A percentile compares a stretch with the other conserved stretches of the same genome.
Evolutionary conservation across 257 asterid genomes (phyloP).

Genomic region (Eucommia ulmoides): DNA sequence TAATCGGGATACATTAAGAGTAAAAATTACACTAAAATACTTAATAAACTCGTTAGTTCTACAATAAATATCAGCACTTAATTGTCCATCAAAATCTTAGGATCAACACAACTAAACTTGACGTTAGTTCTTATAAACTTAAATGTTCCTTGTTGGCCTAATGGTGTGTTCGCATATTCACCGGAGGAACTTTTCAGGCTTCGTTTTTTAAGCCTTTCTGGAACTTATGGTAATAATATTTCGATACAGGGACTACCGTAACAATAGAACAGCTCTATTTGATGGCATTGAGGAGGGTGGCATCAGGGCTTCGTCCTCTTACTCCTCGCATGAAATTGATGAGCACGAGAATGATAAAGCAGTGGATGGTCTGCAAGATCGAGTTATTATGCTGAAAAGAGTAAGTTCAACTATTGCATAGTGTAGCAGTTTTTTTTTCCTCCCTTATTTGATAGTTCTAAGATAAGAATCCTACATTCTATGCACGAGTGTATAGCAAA

Average conservation of each 20-base stretch:
- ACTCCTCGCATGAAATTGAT: conserved; percentile 75
- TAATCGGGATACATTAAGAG: no score
- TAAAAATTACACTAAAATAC: no score
- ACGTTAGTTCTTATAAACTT: not conserved
- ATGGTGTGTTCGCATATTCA: not conserved
- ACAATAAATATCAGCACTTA: no score
- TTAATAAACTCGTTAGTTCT: no score
- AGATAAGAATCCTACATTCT: no score
- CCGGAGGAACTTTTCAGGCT: not conserved
- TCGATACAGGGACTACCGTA: conserved; percentile 50
- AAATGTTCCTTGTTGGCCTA: not conserved
- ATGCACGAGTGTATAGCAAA: no score
- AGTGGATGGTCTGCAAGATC: conserved; percentile 72
- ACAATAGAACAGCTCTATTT: conserved; percentile 67
- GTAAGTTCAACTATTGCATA: conserved; percentile 27
- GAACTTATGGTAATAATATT: not conserved
- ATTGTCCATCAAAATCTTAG: no score
- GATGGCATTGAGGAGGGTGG: conserved; percentile 99
- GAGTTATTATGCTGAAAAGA: conserved; percentile 71
- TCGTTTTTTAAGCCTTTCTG: not conserved
- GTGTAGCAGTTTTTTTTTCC: no score
- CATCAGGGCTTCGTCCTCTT: conserved; percentile 69
- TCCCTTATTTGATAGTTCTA: no score
- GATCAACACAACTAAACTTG: no score
- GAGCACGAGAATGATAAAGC: conserved; percentile 87